Evolutionary conservation across 306 rosid species (phyloP), one percentile per base, ranked within the genome.

Genomic region (Prunus mira): DNA sequence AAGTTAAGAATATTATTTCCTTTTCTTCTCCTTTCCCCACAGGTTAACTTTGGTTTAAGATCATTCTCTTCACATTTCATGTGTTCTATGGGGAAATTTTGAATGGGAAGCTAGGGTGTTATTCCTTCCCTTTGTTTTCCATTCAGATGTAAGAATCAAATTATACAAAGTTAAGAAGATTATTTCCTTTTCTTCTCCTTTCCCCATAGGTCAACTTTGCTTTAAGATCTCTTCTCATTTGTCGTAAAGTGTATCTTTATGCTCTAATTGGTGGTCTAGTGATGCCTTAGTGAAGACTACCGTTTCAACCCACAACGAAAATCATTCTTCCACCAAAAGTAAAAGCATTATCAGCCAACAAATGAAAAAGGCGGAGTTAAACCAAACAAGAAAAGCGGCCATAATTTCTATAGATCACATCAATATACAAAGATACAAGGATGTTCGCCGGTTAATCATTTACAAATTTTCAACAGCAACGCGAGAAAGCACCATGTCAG

Each of bases 381-480:
- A 14, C 43, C 10, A 11, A 13, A 60, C n/a, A 6, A 7, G 12
- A 1, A 15, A 6, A 6, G 14, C 2, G 45, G 43, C 45, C 67
- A 28, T 0, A 3, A 28, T 28, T 3, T 45, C 19, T 45, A 32
- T 49, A 2, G 32, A 62, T 46, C 51, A 28, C 78, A 67, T 67
- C 47, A 72, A 81, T 71, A 47, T 41, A 79, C 54, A 68, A 52
- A 52, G 49, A 69, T 75, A 43, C 30, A 15, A 20, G 69, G 27
- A 38, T 63, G 50, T 25, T 52, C 30, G 32, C 24, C 72, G 27
- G 12, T 43, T 15, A 20, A 78, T 68, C 63, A 78, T 78, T 77
- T 82, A 88, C 93, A 87, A 38, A 46, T 28, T 79, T 76, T 54
- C 58, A 56, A 22, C 12, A 69, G 28, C 77, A 73, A 79, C 18